These are phyloP conservation scores for Neocatenulostroma microsporum DNA, from an alignment of 2,329 filamentous ascomycete species.

Conservation along the genomic window DNA sequence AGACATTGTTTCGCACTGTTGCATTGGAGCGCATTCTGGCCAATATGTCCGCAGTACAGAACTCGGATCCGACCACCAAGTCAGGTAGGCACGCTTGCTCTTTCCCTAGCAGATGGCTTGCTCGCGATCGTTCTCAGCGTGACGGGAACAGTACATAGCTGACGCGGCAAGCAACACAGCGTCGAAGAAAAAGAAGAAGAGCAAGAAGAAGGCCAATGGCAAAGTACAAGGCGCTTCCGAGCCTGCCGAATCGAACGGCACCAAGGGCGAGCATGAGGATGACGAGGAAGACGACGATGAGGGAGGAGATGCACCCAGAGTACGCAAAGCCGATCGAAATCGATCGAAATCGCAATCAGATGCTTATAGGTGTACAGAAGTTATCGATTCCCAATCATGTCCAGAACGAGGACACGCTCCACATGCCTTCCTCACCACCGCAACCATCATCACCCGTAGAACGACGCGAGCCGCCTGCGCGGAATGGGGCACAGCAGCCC, in stretches of 20 bases:
- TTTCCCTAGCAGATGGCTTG: not conserved
- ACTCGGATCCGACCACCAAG: slow-evolving; percentile 11
- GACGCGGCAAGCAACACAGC: slow-evolving; percentile 14
- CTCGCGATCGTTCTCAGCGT: not conserved
- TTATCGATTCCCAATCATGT: slow-evolving; percentile 12
- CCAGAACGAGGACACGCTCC: slow-evolving; percentile 16
- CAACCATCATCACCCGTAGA: slow-evolving; percentile 13
- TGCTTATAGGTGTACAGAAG: slow-evolving; percentile 15
- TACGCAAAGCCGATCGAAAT: slow-evolving; percentile 11
- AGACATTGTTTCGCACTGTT: not conserved
- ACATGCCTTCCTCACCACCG: slow-evolving; percentile 22
- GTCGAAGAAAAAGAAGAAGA: slow-evolving; percentile 48
- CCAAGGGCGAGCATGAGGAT: slow-evolving; percentile 30
- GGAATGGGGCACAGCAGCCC: slow-evolving; percentile 19
- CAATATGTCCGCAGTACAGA: slow-evolving; percentile 11
- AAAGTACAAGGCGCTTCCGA: slow-evolving; percentile 37
- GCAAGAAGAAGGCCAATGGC: slow-evolving; percentile 46
- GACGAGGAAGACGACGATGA: slow-evolving; percentile 36
- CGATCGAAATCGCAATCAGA: too few species aligned
- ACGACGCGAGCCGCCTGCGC: slow-evolving; percentile 15
- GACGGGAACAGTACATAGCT: slow-evolving; percentile 12
- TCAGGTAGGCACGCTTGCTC: slow-evolving; percentile 10
- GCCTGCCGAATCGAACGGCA: slow-evolving; percentile 26
- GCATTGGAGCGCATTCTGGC: not conserved
- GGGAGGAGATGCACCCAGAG: slow-evolving; percentile 18